Conservation (phyloP, 148 eudicot genomes). For the Silene conica region DNA sequence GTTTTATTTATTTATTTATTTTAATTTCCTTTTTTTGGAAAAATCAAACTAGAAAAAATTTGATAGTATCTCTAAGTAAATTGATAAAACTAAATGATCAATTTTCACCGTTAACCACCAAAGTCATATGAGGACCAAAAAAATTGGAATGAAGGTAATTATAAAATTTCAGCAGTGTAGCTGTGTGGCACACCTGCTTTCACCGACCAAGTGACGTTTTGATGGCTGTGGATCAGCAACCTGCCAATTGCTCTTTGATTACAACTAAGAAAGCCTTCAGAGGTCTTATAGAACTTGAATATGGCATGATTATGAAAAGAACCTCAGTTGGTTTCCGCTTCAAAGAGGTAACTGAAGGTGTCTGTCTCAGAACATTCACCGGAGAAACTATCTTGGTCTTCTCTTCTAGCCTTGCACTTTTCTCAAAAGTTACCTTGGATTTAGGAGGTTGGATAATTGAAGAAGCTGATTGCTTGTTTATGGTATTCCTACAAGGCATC, state of each 20-base stretch:
- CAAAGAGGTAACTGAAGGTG: conserved; percentile 38
- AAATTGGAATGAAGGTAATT: background rate
- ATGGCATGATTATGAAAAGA: conserved; percentile 8
- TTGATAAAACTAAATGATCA: background rate
- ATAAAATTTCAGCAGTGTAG: background rate
- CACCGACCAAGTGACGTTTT: conserved; percentile 54
- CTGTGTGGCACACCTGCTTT: conserved; percentile 42
- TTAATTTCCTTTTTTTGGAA: too few species aligned
- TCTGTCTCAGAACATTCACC: conserved; percentile 31
- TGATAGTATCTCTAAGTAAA: background rate
- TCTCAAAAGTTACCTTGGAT: conserved; percentile 21
- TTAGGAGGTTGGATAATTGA: conserved; percentile 25
- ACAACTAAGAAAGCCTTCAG: conserved; percentile 6
- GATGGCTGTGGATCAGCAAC: conserved; percentile 39
- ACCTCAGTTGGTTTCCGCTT: conserved; percentile 68
- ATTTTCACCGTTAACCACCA: background rate
- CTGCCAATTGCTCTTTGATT: conserved; percentile 30
- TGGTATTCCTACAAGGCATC: conserved; percentile 24
- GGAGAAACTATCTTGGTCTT: conserved; percentile 22
- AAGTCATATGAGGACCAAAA: background rate
- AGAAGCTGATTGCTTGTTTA: conserved; percentile 24
- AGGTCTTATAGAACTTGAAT: conserved; percentile 6
- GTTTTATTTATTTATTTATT: too few species aligned
- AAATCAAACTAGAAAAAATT: too few species aligned
- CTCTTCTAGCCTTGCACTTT: conserved; percentile 17